Evolutionary conservation across 192 early-diverging fungal species (phyloP).

Genomic region (Paraglomus brasilianum): DNA sequence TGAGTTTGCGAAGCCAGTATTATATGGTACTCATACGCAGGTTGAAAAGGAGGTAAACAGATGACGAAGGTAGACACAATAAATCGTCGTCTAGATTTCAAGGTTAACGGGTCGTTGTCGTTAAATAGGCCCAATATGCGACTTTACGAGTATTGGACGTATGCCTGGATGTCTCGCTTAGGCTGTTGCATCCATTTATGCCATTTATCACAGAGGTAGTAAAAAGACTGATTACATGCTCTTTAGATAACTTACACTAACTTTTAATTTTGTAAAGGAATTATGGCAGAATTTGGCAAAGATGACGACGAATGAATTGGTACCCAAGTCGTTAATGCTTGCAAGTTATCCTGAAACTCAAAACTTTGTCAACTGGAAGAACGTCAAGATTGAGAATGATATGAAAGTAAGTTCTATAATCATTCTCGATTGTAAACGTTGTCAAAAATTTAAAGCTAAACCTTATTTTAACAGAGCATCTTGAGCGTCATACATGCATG

Average conservation of each 20-base stretch:
- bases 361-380: conserved; percentile 36
- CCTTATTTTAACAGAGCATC: conserved; percentile 31
- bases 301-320: conserved; percentile 5
- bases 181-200: conserved; percentile 95
- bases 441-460: neutral
- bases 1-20: conserved; percentile 78
- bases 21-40: conserved; percentile 58
- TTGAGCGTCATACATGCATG: conserved; percentile 52
- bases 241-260: neutral
- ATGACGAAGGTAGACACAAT: neutral
- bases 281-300: conserved; percentile 50
- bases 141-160: conserved; percentile 59
- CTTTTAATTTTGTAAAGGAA: conserved; percentile 41
- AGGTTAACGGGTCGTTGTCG: conserved; percentile 17
- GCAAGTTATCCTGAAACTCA: conserved; percentile 43
- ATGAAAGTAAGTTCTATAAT: conserved; percentile 43
- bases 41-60: conserved; percentile 52
- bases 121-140: conserved; percentile 40
- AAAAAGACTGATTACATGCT: neutral
- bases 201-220: conserved; percentile 93
- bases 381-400: conserved; percentile 45
- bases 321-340: conserved; percentile 46
- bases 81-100: too few species aligned
- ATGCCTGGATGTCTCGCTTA: conserved; percentile 73
- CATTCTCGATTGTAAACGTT: neutral